These are phyloP conservation scores for Malus sieversii DNA, from an alignment of 306 rosid genomes.

Conservation along the genomic window DNA sequence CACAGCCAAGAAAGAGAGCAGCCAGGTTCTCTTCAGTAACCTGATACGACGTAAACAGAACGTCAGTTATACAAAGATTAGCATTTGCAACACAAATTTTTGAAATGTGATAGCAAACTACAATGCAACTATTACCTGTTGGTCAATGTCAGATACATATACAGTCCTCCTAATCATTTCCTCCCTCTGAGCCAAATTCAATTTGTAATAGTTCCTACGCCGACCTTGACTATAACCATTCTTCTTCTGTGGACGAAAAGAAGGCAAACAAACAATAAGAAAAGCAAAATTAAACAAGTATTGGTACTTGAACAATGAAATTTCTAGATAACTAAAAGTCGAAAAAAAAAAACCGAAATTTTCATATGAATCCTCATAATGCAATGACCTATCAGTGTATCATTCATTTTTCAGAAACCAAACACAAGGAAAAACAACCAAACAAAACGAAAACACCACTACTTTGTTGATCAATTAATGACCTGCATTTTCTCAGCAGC, in stretches of 20 bases:
- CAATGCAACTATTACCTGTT: slow-evolving; percentile 43
- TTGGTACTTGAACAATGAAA: background rate
- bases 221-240: slow-evolving; percentile 74
- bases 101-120: slow-evolving; percentile 4
- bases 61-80: slow-evolving; percentile 8
- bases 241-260: slow-evolving; percentile 53
- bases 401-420: background rate
- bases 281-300: background rate
- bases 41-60: slow-evolving; percentile 32
- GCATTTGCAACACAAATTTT: background rate
- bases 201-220: slow-evolving; percentile 54
- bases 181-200: slow-evolving; percentile 65
- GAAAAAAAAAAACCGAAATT: background rate
- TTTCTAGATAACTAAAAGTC: background rate
- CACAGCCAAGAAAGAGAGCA: slow-evolving; percentile 82
- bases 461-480: background rate
- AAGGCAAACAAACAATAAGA: background rate
- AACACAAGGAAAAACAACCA: background rate
- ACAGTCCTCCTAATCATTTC: slow-evolving; percentile 95
- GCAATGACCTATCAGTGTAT: background rate
- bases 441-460: background rate
- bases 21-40: slow-evolving; percentile 99
- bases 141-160: slow-evolving; percentile 97
- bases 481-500: background rate
- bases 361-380: background rate